Evolutionary conservation across 2,329 filamentous ascomycete species (phyloP).

Genomic region (Westerdykella sp.): DNA sequence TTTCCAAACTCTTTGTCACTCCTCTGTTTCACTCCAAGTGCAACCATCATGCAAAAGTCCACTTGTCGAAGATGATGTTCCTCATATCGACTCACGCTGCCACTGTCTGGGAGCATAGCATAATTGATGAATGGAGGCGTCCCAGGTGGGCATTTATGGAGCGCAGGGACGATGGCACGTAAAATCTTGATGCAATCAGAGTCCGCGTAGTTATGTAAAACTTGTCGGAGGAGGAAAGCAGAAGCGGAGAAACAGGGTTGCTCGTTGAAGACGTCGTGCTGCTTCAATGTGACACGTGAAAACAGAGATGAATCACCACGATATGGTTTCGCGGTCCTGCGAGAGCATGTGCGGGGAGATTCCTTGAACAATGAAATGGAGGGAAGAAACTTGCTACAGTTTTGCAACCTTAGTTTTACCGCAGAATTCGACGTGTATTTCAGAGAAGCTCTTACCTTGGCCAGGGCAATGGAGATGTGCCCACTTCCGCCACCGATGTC

Average conservation of each 20-base stretch:
- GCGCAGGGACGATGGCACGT: constrained; percentile 45
- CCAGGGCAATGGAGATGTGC: constrained; percentile 2
- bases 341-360: constrained; percentile 1
- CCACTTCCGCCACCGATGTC: constrained; percentile 7
- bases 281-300: constrained; percentile 24
- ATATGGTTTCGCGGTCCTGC: not conserved
- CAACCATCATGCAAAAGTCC: not conserved
- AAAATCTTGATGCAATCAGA: constrained; percentile 27
- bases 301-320: not conserved
- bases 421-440: not conserved
- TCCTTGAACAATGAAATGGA: constrained; percentile 5
- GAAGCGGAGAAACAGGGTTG: constrained; percentile 43
- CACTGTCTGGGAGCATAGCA: constrained; percentile 3
- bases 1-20: constrained; percentile 1
- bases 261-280: constrained; percentile 51
- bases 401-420: no score
- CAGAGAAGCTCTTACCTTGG: not conserved
- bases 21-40: not conserved
- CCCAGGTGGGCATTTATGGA: constrained; percentile 35
- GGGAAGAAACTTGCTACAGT: not conserved
- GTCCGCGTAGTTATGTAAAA: constrained; percentile 54
- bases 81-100: not conserved
- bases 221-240: constrained; percentile 51
- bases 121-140: constrained; percentile 6
- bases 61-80: not conserved